Evolutionary conservation across 148 eudicot genomes (phyloP).

Genomic region (Camellia japonica): DNA sequence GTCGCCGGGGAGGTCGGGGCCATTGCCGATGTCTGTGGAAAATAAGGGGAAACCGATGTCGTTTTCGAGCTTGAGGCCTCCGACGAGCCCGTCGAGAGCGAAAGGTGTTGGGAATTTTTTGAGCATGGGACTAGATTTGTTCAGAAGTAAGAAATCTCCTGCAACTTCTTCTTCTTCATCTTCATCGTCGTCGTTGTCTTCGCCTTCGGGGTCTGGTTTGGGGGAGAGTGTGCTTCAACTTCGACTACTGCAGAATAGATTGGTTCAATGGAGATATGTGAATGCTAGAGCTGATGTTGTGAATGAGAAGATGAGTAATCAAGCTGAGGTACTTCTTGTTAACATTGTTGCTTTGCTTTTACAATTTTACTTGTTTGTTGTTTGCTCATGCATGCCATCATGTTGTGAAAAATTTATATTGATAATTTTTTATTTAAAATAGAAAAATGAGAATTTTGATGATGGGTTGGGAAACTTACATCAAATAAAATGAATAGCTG

Average conservation of each 20-base stretch:
- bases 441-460: too few relatives aligned
- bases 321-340: slow-evolving; percentile 33
- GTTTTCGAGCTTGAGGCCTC: slow-evolving; percentile 36
- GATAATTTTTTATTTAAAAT: too few relatives aligned
- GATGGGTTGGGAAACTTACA: too few relatives aligned
- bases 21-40: slow-evolving; percentile 23
- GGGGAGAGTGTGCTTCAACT: slow-evolving; percentile 45
- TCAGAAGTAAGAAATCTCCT: slow-evolving; percentile 35
- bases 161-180: not conserved
- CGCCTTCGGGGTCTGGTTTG: slow-evolving; percentile 17
- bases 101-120: slow-evolving; percentile 43
- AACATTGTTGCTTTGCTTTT: not conserved
- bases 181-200: not conserved
- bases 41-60: slow-evolving; percentile 17
- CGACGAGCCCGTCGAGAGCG: slow-evolving; percentile 39
- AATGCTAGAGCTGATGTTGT: slow-evolving; percentile 42
- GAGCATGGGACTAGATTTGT: slow-evolving; percentile 40
- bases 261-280: slow-evolving; percentile 46
- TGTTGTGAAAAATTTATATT: too few relatives aligned
- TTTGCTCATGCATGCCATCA: too few relatives aligned
- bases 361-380: too few relatives aligned
- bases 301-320: slow-evolving; percentile 18
- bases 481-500: too few relatives aligned
- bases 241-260: slow-evolving; percentile 31
- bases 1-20: slow-evolving; percentile 27